These are phyloP conservation scores for Alternaria infectoria DNA, from an alignment of 2,329 filamentous ascomycete genomes.

Conservation along the genomic window DNA sequence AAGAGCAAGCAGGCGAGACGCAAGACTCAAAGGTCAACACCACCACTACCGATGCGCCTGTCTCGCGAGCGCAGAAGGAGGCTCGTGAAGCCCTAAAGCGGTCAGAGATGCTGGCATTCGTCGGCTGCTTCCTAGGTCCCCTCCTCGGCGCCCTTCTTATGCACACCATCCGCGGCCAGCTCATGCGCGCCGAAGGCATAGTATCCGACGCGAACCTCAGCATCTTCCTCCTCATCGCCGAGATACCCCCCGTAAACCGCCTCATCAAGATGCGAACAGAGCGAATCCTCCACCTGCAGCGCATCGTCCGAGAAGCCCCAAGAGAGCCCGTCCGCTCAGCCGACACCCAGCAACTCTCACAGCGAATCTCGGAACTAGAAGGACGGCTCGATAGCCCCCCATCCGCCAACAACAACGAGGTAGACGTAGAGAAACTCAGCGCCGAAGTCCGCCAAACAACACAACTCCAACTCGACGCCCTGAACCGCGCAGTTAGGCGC, in stretches of 20 bases:
- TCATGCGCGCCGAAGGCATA: slow-evolving; percentile 84
- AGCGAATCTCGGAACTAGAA: slow-evolving; percentile 75
- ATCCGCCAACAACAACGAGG: slow-evolving; percentile 39
- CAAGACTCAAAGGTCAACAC: slow-evolving; percentile 11
- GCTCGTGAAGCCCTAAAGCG: slow-evolving; percentile 70
- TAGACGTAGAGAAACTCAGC: slow-evolving; percentile 51
- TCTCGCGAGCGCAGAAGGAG: slow-evolving; percentile 34
- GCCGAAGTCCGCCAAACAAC: slow-evolving; percentile 68
- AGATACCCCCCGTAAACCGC: slow-evolving; percentile 82
- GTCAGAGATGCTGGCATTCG: slow-evolving; percentile 76
- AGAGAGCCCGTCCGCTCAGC: slow-evolving; percentile 18
- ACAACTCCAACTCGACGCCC: slow-evolving; percentile 82
- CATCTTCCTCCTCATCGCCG: slow-evolving; percentile 86
- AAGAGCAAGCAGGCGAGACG: slow-evolving; percentile 16
- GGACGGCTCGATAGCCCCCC: slow-evolving; percentile 56
- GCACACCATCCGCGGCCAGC: slow-evolving; percentile 78
- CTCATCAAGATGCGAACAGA: slow-evolving; percentile 79
- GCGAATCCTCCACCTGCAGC: slow-evolving; percentile 81
- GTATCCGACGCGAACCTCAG: slow-evolving; percentile 93
- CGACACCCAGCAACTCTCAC: slow-evolving; percentile 54
- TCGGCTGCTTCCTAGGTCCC: slow-evolving; percentile 80
- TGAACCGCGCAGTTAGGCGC: slow-evolving; percentile 85
- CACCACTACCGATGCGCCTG: neutral
- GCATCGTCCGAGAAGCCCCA: slow-evolving; percentile 60
- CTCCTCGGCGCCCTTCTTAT: slow-evolving; percentile 81